Conservation (phyloP, 1,284 basidiomycete genomes). For the Neolentinus lepideus region DNA sequence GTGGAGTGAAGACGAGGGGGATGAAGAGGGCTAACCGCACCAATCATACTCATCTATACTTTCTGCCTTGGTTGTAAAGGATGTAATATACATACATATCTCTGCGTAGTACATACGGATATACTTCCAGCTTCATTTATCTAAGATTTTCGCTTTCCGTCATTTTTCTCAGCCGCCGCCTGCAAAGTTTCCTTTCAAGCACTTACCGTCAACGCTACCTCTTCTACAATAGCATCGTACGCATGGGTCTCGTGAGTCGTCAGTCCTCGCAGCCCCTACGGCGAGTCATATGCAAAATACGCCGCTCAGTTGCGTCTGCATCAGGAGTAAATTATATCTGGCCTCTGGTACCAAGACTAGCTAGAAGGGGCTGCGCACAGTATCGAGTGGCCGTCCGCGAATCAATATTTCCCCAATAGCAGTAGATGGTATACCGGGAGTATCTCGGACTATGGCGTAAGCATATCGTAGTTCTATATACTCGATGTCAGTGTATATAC, state of each 20-base stretch:
- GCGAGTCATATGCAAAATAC: conserved; percentile 71
- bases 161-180: not conserved
- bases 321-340: conserved; percentile 65
- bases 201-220: conserved; percentile 34
- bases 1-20: conserved; percentile 36
- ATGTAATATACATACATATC: not conserved
- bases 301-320: conserved; percentile 70
- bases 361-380: no score
- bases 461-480: no score
- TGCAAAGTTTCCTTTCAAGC: conserved; percentile 13
- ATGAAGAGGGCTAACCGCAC: conserved; percentile 6
- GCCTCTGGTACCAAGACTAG: no score
- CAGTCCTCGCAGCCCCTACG: conserved; percentile 64
- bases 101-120: not conserved
- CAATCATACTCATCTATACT: not conserved
- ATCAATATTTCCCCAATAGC: no score
- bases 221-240: conserved; percentile 46
- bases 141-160: no score
- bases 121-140: no score
- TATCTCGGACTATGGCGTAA: no score
- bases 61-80: not conserved
- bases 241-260: conserved; percentile 59
- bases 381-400: no score
- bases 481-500: no score
- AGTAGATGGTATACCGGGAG: no score